Percentiles rank a stretch among this genome's conserved stretches.
Conservation (phyloP, 2,329 filamentous ascomycete genomes). For the Thermoascus crustaceus region DNA sequence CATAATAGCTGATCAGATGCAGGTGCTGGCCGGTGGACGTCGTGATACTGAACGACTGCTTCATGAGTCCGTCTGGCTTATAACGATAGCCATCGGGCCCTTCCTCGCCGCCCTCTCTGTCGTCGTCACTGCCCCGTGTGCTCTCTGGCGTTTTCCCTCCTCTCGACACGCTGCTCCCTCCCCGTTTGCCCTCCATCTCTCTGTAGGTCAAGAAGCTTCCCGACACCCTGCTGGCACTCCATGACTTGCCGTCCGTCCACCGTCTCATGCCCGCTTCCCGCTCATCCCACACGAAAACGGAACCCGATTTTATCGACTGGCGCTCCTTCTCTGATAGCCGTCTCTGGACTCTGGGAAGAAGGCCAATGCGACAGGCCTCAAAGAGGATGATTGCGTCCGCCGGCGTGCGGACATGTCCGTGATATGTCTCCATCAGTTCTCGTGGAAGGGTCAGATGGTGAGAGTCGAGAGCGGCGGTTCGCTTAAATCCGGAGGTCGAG, state of each 20-base stretch:
- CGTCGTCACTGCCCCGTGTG: conserved; percentile 71
- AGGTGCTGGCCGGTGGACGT: conserved; percentile 84
- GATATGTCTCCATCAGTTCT: conserved; percentile 84
- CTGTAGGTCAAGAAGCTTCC: conserved; percentile 96
- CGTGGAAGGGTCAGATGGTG: conserved; percentile 11
- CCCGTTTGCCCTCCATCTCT: conserved; percentile 98
- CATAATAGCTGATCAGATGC: conserved; percentile 96
- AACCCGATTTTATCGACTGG: conserved; percentile 90
- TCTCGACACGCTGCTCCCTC: conserved; percentile 57
- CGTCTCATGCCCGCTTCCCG: conserved; percentile 94
- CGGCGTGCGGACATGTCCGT: conserved; percentile 90
- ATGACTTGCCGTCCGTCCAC: conserved; percentile 98
- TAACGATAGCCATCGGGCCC: conserved; percentile 84
- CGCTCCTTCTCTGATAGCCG: conserved; percentile 93
- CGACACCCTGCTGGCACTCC: conserved; percentile 95
- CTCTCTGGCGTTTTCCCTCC: conserved; percentile 76
- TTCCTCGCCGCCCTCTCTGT: conserved; percentile 60
- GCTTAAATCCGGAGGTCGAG: too few species aligned
- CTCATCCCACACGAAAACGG: conserved; percentile 99
- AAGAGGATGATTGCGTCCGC: conserved; percentile 97
- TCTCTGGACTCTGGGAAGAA: conserved; percentile 85
- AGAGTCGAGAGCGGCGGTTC: too few species aligned
- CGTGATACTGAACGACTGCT: conserved; percentile 98
- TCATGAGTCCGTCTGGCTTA: conserved; percentile 96
- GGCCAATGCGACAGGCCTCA: conserved; percentile 83